Percentiles rank a stretch among this genome's conserved stretches.
These are phyloP conservation scores for Ettlia oleoabundans DNA, from an alignment of 139 green algal species.

Conservation along the genomic window DNA sequence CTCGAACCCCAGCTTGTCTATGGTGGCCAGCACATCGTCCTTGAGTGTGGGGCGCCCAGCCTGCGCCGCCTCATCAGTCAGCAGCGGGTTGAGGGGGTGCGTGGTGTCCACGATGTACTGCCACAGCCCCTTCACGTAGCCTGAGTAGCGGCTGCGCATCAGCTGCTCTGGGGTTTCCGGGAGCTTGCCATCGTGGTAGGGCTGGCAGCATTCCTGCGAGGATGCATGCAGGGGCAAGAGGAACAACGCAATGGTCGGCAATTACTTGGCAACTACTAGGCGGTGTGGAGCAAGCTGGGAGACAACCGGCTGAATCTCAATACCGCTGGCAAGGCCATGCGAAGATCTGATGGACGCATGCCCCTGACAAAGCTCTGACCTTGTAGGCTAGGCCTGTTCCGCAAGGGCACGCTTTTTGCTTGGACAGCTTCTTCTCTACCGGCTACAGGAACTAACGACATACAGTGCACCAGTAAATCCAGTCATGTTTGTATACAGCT, in stretches of 20 bases:
- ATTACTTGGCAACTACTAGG: too few relatives aligned
- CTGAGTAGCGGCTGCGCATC: conserved; percentile 45
- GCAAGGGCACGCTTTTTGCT: conserved; percentile 45
- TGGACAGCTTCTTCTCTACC: conserved; percentile 5
- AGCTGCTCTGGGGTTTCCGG: conserved; percentile 44
- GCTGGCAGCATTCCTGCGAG: conserved; percentile 47
- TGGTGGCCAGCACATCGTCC: conserved; percentile 45
- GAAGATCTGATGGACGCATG: too few relatives aligned
- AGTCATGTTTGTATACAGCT: too few relatives aligned
- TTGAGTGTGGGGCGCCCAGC: conserved; percentile 20
- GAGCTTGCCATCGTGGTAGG: conserved; percentile 38
- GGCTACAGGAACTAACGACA: too few relatives aligned
- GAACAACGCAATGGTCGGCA: too few relatives aligned
- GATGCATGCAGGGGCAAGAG: too few relatives aligned
- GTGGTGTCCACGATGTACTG: conserved; percentile 55
- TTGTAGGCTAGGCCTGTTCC: conserved; percentile 30
- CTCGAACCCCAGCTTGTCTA: conserved; percentile 46
- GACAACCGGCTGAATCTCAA: too few relatives aligned
- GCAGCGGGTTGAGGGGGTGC: conserved; percentile 47
- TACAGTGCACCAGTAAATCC: too few relatives aligned
- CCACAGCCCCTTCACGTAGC: conserved; percentile 47
- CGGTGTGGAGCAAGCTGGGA: too few relatives aligned
- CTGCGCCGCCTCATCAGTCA: not conserved
- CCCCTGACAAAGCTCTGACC: not conserved
- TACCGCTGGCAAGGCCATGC: too few relatives aligned